These are phyloP conservation scores for Coemansia sp. DNA, from an alignment of 192 early-diverging fungal species.

Conservation along the genomic window DNA sequence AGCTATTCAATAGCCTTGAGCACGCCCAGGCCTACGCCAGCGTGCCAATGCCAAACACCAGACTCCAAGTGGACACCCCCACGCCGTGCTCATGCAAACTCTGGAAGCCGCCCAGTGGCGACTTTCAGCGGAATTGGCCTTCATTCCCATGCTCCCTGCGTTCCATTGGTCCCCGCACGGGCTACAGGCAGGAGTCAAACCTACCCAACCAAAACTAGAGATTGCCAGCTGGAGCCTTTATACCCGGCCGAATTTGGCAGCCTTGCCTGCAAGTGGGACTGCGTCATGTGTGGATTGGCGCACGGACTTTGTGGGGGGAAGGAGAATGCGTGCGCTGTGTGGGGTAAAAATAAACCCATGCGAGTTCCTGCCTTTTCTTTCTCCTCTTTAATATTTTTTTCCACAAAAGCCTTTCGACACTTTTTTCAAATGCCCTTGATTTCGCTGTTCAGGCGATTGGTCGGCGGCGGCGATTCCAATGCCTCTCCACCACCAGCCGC, in stretches of 20 bases:
- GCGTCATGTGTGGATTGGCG: not conserved
- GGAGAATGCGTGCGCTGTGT: not conserved
- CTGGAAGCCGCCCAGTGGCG: conserved; percentile 14
- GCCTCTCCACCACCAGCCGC: not conserved
- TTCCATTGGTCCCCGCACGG: conserved; percentile 10
- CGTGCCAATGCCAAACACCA: conserved; percentile 26
- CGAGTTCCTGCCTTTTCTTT: not conserved
- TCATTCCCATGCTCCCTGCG: conserved; percentile 14
- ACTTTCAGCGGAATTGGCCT: not conserved
- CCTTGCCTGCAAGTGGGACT: not conserved
- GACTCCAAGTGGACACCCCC: conserved; percentile 32
- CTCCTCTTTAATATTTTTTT: not conserved
- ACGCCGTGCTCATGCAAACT: conserved; percentile 1
- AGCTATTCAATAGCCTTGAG: conserved; percentile 31
- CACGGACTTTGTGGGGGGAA: not conserved
- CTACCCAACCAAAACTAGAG: conserved; percentile 8
- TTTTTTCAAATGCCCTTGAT: not conserved
- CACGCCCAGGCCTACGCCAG: conserved; percentile 39
- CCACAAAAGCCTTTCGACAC: not conserved
- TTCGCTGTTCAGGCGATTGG: conserved; percentile 5
- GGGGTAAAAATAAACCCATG: not conserved
- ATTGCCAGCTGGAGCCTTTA: not conserved
- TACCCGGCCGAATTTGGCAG: not conserved
- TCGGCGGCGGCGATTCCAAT: not conserved
- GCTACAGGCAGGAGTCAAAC: conserved; percentile 28